A percentile compares a stretch with the other conserved stretches of the same genome.
phyloP scores from a whole-genome alignment of 1,139 yeast genomes.

The Zygoascus meyerae region DNA sequence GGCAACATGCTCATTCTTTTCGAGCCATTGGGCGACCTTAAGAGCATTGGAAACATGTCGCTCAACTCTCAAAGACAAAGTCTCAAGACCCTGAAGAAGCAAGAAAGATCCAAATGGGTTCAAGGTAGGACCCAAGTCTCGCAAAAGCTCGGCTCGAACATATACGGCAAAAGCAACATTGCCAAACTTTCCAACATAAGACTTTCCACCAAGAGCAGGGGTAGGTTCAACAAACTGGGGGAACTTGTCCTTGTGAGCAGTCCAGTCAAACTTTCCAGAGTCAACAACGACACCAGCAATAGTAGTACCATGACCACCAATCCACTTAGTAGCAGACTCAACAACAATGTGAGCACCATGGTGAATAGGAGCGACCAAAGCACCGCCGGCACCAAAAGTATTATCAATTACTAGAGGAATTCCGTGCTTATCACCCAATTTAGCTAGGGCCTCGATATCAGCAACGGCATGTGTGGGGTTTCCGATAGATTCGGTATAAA shows the following conservation, averaged over 20 bases:
- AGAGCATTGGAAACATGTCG: conserved; percentile 86
- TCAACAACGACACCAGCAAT: conserved; percentile 89
- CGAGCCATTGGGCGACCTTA: conserved; percentile 71
- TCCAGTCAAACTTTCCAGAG: conserved; percentile 90
- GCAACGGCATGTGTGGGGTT: conserved; percentile 93
- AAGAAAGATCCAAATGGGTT: conserved; percentile 88
- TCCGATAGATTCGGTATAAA: conserved; percentile 86
- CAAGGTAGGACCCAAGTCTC: conserved; percentile 88
- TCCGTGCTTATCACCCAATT: conserved; percentile 80
- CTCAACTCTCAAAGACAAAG: conserved; percentile 87
- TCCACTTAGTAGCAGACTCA: conserved; percentile 97
- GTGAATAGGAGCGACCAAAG: conserved; percentile 73
- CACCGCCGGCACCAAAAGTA: conserved; percentile 98
- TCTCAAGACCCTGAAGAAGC: conserved; percentile 86
- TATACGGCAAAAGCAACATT: conserved; percentile 73
- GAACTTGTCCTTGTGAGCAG: conserved; percentile 70
- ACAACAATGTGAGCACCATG: conserved; percentile 82
- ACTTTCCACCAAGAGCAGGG: conserved; percentile 88
- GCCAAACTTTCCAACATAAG: conserved; percentile 77
- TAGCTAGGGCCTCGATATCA: conserved; percentile 72
- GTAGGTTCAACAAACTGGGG: conserved; percentile 89
- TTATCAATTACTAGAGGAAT: conserved; percentile 92
- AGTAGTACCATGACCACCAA: conserved; percentile 96
- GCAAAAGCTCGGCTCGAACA: conserved; percentile 75
- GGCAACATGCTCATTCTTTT: conserved; percentile 61